These are phyloP conservation scores for Oryza glaberrima DNA, from an alignment of 176 grass and related monocot species.

Conservation along the genomic window DNA sequence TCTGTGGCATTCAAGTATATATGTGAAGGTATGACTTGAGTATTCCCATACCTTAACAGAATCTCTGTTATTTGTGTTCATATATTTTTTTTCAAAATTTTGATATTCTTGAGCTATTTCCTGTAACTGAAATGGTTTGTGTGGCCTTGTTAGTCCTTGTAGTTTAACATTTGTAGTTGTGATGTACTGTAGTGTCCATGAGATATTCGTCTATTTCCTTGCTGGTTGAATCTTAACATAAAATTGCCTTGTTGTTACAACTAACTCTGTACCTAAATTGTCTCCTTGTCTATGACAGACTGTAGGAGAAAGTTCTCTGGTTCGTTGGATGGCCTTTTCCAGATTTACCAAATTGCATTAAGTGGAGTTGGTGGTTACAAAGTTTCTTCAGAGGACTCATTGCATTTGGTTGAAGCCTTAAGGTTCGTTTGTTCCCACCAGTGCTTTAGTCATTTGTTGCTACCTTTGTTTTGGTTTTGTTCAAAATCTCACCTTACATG, in stretches of 20 bases:
- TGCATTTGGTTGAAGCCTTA: slow-evolving; percentile 99
- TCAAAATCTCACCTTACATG: slow-evolving; percentile 30
- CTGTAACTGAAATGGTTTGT: slow-evolving; percentile 20
- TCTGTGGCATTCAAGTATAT: slow-evolving; percentile 97
- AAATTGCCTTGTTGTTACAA: neutral
- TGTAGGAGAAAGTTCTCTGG: slow-evolving; percentile 85
- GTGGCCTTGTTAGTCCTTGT: slow-evolving; percentile 4
- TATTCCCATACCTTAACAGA: slow-evolving; percentile 13
- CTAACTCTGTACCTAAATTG: slow-evolving; percentile 22
- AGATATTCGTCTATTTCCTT: slow-evolving; percentile 15
- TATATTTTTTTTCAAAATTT: neutral
- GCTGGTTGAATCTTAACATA: slow-evolving; percentile 1
- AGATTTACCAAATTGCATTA: slow-evolving; percentile 92
- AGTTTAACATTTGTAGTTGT: slow-evolving; percentile 12
- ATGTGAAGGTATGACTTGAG: slow-evolving; percentile 88
- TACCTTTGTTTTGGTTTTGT: slow-evolving; percentile 22
- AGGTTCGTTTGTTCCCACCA: slow-evolving; percentile 58
- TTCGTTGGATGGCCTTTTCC: slow-evolving; percentile 91
- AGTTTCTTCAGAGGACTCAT: slow-evolving; percentile 94
- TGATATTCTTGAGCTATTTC: slow-evolving; percentile 5
- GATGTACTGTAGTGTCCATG: slow-evolving; percentile 17
- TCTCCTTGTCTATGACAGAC: slow-evolving; percentile 55
- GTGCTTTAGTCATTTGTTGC: slow-evolving; percentile 19
- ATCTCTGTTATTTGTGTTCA: slow-evolving; percentile 5
- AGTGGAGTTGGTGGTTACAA: slow-evolving; percentile 98